Evolutionary conservation across 495 filamentous ascomycete genomes (phyloP).

Genomic region (Penicillium fimorum): DNA sequence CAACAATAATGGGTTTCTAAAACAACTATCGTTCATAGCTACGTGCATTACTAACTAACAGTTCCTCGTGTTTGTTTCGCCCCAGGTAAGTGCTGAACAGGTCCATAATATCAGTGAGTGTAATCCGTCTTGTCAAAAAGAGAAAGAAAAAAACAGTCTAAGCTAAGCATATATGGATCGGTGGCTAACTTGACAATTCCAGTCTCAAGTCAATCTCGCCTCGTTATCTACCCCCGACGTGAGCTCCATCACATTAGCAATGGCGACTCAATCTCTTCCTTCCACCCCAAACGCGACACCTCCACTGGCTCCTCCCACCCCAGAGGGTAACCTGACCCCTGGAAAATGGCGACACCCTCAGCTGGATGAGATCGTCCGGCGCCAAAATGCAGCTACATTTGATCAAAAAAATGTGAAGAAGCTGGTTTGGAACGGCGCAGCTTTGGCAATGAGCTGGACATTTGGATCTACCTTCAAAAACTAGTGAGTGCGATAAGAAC

Average conservation of each 20-base stretch:
- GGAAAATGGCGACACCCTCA: slow-evolving; percentile 89
- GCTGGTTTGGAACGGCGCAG: slow-evolving; percentile 60
- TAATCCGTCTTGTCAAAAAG: background rate
- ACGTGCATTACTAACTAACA: slow-evolving; percentile 10
- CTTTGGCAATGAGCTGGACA: slow-evolving; percentile 50
- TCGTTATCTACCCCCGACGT: background rate
- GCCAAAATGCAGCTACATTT: slow-evolving; percentile 72
- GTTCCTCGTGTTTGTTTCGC: background rate
- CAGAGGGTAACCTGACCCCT: slow-evolving; percentile 55
- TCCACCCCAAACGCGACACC: slow-evolving; percentile 59
- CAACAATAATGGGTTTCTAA: slow-evolving; percentile 18
- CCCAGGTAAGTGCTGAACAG: slow-evolving; percentile 19
- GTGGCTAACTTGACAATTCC: background rate
- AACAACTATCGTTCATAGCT: slow-evolving; percentile 1
- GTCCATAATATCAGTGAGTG: slow-evolving; percentile 14
- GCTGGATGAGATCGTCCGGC: slow-evolving; percentile 70
- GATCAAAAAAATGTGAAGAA: slow-evolving; percentile 63
- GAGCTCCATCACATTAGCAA: slow-evolving; percentile 18
- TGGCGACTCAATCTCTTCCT: slow-evolving; percentile 48
- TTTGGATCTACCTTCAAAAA: slow-evolving; percentile 37
- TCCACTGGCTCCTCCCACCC: slow-evolving; percentile 45
- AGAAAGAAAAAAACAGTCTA: background rate
- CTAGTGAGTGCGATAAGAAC: slow-evolving; percentile 30
- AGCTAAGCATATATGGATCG: background rate
- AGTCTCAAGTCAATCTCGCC: slow-evolving; percentile 7